Evolutionary conservation across 257 asterid genomes (phyloP).

Genomic region (Sherardia arvensis): DNA sequence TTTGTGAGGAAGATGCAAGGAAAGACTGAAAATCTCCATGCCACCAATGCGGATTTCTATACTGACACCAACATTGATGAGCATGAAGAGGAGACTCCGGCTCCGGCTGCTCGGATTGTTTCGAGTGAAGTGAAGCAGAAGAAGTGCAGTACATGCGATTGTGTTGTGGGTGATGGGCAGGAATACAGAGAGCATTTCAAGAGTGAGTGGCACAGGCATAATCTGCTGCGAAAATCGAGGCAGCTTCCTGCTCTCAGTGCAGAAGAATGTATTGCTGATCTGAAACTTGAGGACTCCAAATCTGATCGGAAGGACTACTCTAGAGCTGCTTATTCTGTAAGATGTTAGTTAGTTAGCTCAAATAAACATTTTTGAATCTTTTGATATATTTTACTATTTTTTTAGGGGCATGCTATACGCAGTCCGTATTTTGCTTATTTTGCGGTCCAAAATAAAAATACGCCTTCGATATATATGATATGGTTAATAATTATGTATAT

Average conservation of each 20-base stretch:
- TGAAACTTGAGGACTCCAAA: conserved; percentile 51
- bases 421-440: too few relatives aligned
- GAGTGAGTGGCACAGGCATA: conserved; percentile 93
- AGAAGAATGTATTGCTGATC: conserved; percentile 70
- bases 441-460: too few relatives aligned
- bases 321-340: too few relatives aligned
- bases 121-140: conserved; percentile 42
- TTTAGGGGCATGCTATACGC: too few relatives aligned
- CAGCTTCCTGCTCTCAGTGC: conserved; percentile 80
- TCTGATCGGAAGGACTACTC: conserved; percentile 84
- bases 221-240: conserved; percentile 66
- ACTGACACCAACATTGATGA: conserved; percentile 55
- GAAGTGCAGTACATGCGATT: conserved; percentile 74
- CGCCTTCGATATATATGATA: too few relatives aligned
- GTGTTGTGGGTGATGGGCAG: conserved; percentile 59
- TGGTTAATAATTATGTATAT: too few relatives aligned
- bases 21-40: conserved; percentile 71
- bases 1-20: conserved; percentile 68
- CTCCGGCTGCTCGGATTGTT: conserved; percentile 20
- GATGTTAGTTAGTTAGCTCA: too few relatives aligned
- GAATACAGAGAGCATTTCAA: conserved; percentile 84
- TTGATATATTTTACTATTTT: background rate
- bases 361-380: conserved; percentile 32
- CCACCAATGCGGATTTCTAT: conserved; percentile 69
- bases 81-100: conserved; percentile 47